phyloP scores from a whole-genome alignment of 805 yeast species.

The Henningerozyma blattae region DNA sequence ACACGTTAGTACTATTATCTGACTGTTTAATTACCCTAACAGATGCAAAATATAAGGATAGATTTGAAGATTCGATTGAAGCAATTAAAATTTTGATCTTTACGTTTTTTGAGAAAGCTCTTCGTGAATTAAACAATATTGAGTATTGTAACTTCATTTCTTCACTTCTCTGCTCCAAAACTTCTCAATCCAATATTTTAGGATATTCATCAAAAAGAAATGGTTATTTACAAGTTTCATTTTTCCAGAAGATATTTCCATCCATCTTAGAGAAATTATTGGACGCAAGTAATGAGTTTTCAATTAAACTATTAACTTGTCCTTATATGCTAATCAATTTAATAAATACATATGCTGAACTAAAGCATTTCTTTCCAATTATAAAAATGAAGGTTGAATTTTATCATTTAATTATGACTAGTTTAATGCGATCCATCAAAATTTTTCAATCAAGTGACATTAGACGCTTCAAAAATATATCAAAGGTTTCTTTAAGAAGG shows the following conservation, averaged over 20 bases:
- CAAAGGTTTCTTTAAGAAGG: conserved; percentile 7
- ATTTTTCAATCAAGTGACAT: conserved; percentile 4
- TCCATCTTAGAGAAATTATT: conserved; percentile 5
- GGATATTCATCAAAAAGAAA: background rate
- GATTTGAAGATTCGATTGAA: conserved; percentile 21
- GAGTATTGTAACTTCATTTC: conserved; percentile 11
- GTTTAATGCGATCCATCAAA: conserved; percentile 17
- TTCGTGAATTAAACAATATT: conserved; percentile 11
- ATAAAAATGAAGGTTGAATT: conserved; percentile 6
- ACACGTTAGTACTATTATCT: conserved; percentile 12
- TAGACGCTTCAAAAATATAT: background rate
- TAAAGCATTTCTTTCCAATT: conserved; percentile 1
- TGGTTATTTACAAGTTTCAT: conserved; percentile 8
- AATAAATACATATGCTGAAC: conserved; percentile 4
- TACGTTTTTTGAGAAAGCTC: conserved; percentile 24
- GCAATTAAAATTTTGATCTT: conserved; percentile 26
- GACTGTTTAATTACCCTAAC: conserved; percentile 21
- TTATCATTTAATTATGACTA: conserved; percentile 16
- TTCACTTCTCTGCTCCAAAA: conserved; percentile 6
- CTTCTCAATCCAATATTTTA: background rate
- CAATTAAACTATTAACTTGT: conserved; percentile 4
- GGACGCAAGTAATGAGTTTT: conserved; percentile 4
- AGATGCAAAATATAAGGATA: conserved; percentile 22
- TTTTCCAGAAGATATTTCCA: conserved; percentile 5
- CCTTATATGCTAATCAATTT: conserved; percentile 10